Evolutionary conservation across 805 yeast species (phyloP).

Genomic region (Grigorovia jiainica): DNA sequence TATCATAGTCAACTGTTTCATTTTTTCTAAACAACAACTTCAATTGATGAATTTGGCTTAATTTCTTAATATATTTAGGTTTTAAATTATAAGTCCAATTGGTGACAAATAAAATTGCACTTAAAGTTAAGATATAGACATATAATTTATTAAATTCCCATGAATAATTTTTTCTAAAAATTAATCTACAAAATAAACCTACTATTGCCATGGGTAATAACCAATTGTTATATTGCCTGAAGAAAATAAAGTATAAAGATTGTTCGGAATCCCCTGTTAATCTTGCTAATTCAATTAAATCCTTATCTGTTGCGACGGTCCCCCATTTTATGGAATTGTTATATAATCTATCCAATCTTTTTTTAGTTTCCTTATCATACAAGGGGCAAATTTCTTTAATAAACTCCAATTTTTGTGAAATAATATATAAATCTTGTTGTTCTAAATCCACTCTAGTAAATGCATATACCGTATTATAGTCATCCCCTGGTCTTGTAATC

Average conservation of each 20-base stretch:
- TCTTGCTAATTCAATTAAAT: conserved; percentile 29
- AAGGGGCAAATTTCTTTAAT: conserved; percentile 7
- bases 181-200: conserved; percentile 36
- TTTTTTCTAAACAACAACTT: not conserved
- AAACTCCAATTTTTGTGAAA: conserved; percentile 5
- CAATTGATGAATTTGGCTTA: conserved; percentile 27
- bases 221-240: conserved; percentile 50
- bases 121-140: conserved; percentile 43
- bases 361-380: conserved; percentile 7
- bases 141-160: conserved; percentile 44
- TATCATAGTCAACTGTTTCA: not conserved
- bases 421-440: conserved; percentile 3
- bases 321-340: not conserved
- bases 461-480: conserved; percentile 13
- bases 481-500: conserved; percentile 20
- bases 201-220: conserved; percentile 50
- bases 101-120: conserved; percentile 54
- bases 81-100: conserved; percentile 44
- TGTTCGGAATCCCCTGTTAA: conserved; percentile 27
- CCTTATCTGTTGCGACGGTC: conserved; percentile 11
- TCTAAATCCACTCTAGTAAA: conserved; percentile 15
- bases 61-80: conserved; percentile 19
- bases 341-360: conserved; percentile 1
- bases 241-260: conserved; percentile 67
- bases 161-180: conserved; percentile 4